Evolutionary conservation across 768 basidiomycete species (phyloP).

Genomic region (Rubroboletus pulcherrimus): DNA sequence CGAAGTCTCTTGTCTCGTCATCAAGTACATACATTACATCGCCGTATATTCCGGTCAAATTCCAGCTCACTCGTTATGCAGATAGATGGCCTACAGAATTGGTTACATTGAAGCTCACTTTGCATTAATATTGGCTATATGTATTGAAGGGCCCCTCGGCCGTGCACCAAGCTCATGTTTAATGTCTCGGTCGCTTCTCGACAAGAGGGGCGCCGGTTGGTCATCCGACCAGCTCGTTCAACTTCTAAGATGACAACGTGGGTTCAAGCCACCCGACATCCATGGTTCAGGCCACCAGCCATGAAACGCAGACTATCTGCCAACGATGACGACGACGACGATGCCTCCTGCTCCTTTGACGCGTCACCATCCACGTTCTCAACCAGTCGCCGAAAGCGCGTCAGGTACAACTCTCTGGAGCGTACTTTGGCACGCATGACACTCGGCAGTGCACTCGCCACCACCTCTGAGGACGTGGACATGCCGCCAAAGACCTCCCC

Average conservation of each 20-base stretch:
- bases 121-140: neutral
- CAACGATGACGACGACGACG: slow-evolving; percentile 19
- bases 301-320: slow-evolving; percentile 38
- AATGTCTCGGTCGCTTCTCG: neutral
- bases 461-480: slow-evolving; percentile 16
- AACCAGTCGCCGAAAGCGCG: slow-evolving; percentile 48
- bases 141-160: neutral
- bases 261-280: slow-evolving; percentile 36
- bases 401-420: slow-evolving; percentile 49
- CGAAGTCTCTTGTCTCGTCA: neutral
- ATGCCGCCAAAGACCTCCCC: slow-evolving; percentile 13
- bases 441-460: slow-evolving; percentile 15
- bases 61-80: slow-evolving; percentile 2
- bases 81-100: neutral
- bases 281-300: slow-evolving; percentile 40
- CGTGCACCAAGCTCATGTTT: neutral
- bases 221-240: neutral
- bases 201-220: neutral
- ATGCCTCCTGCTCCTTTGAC: slow-evolving; percentile 7
- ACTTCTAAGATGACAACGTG: slow-evolving; percentile 28
- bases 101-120: neutral
- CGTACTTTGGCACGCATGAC: slow-evolving; percentile 53
- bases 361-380: slow-evolving; percentile 27
- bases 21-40: slow-evolving; percentile 10
- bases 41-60: slow-evolving; percentile 2